Evolutionary conservation across 148 eudicot species (phyloP), one percentile per base, ranked within the genome.

Genomic region (Vaccinium darrowii): DNA sequence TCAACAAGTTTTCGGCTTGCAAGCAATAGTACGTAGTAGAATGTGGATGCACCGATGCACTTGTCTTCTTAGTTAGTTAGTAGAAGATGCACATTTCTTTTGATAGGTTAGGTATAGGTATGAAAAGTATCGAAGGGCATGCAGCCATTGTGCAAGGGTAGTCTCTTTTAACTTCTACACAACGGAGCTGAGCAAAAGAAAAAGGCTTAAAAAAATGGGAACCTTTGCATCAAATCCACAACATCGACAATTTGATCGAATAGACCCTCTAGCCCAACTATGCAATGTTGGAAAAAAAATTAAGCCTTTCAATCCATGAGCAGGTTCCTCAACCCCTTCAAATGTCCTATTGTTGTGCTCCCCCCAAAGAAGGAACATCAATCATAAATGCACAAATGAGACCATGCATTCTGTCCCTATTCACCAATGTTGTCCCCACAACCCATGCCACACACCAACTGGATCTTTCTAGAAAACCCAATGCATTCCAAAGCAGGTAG

Each of bases 1-100:
- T 58, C 73, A 21, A 75, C 49, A 78, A 89, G 88, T 89, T 87
- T 88, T 84, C 84, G 69, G 84, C 87, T 90, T 87, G 85, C 86
- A 74, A 82, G 84, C 75, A 58, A 82, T 84, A 81, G 85, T 81
- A 50, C 73, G 82, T 87, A 83, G 82, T 87, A 54, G 73, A 77
- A 78, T 77, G n/a, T 88, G 88, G 87, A 76, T 84, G 82, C 82
- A 47, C 53, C 74, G 81, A 76, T 82, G 85, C 80, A 30, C 47
- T 81, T 73, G 30, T 36, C 62, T 47, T 63, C 72, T 81, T 78
- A 79, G 27, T 83, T 50, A 27, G 81, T 80, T 79, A 49, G 62
- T 79, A 49, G 62, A 57, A 83, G 79, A 25, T 81, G 63, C 21
- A 52, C 85, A 54, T 56, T 69, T 69, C 18, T 69, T 69, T 69